phyloP scores from a whole-genome alignment of 805 yeast species.

The Yamadazyma paraphyllophila region DNA sequence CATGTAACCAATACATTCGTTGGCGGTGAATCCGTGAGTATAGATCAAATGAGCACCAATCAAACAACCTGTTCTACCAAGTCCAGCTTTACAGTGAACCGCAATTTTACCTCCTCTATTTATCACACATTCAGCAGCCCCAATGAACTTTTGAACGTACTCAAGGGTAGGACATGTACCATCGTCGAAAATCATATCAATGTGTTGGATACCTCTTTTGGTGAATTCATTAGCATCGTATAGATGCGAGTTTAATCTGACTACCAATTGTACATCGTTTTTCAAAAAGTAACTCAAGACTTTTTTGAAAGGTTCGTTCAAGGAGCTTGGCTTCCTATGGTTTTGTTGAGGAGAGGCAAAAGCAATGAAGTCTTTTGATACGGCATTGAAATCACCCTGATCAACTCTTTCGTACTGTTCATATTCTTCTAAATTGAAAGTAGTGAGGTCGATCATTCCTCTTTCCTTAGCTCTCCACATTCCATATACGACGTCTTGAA shows the following conservation, averaged over 20 bases:
- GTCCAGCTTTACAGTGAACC: constrained; percentile 98
- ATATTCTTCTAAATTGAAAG: constrained; percentile 87
- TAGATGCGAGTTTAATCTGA: constrained; percentile 86
- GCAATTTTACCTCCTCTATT: constrained; percentile 89
- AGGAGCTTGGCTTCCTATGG: constrained; percentile 40
- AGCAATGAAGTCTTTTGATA: constrained; percentile 92
- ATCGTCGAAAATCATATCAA: constrained; percentile 96
- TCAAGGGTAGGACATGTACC: constrained; percentile 97
- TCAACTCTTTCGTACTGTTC: constrained; percentile 95
- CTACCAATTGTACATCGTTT: constrained; percentile 82
- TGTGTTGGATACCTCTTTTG: constrained; percentile 77
- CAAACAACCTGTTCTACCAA: constrained; percentile 96
- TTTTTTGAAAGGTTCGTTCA: constrained; percentile 75
- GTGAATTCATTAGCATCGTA: constrained; percentile 85
- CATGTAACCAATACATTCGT: constrained; percentile 95
- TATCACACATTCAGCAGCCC: constrained; percentile 90
- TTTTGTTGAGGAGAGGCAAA: constrained; percentile 93
- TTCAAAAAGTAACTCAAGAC: constrained; percentile 75
- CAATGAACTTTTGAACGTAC: constrained; percentile 86
- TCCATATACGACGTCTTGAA: constrained; percentile 94
- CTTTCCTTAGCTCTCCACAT: constrained; percentile 97
- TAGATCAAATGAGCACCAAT: constrained; percentile 96
- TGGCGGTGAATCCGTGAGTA: constrained; percentile 95
- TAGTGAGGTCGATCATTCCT: constrained; percentile 80
- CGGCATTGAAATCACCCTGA: constrained; percentile 91